Evolutionary conservation across 2,329 filamentous ascomycete species (phyloP), one percentile per base, ranked within the genome.

Genomic region (Trichoderma cornu-damae): DNA sequence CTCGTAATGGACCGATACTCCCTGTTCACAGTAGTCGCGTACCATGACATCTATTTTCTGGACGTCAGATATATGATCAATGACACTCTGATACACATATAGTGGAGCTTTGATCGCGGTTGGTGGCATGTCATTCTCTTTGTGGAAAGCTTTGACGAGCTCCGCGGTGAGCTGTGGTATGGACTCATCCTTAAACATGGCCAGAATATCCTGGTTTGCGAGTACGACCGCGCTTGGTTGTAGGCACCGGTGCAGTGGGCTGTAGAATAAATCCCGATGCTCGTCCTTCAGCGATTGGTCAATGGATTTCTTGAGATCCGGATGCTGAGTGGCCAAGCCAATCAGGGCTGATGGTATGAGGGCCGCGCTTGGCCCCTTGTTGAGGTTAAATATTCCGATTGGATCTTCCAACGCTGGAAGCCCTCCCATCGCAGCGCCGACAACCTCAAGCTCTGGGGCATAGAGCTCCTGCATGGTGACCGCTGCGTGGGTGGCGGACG

Each of bases 31-130:
- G 57, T 75, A 79, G 14, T 65, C 62, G 0, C 67, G 56, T 0
- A 79, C 70, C 24, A 80, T 61, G 0, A 58, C 66, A 52, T 81
- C 77, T 2, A 74, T 79, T 16, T 75, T 72, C 3, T 63, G 65
- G 3, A 79, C 67, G 2, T 68, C 65, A 8, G 71, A 75, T 53
- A 79, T 64, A 57, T 79, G 72, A 46, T 82, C 79, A 2, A 64
- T 59, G 22, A 75, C 69, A 0, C 77, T 73, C 61, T 82, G 80
- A 64, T 82, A 81, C 1, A 77, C 66, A 59, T 76, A 78, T 2
- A 81, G 47, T 0, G 79, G 79, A 60, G 79, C 76, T 28, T 70
- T 61, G 0, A 79, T 78, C 0, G 71, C 66, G 1, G 74, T 71
- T 38, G 75, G 71, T 9, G 65, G 63, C 1, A 65, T 63, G 20